These are phyloP conservation scores for Candida broadrunensis DNA, from an alignment of 805 yeast genomes.

Conservation along the genomic window DNA sequence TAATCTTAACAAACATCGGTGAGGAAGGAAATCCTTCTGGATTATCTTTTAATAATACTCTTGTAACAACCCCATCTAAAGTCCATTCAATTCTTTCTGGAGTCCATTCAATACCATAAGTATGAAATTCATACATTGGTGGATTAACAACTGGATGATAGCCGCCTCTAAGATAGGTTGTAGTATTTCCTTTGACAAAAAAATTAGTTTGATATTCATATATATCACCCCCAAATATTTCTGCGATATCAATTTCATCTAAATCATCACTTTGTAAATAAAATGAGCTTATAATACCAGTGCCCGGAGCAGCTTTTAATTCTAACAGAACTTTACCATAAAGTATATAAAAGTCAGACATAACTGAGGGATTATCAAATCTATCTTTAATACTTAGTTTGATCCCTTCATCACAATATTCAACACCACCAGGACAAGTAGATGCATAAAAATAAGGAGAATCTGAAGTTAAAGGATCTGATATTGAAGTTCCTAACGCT, in stretches of 20 bases:
- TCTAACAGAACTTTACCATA: slow-evolving; percentile 38
- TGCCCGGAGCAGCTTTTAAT: slow-evolving; percentile 27
- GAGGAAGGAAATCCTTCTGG: slow-evolving; percentile 31
- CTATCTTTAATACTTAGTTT: slow-evolving; percentile 14
- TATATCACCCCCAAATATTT: slow-evolving; percentile 34
- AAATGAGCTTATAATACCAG: slow-evolving; percentile 36
- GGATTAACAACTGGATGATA: slow-evolving; percentile 23
- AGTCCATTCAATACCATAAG: slow-evolving; percentile 38
- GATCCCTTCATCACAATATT: slow-evolving; percentile 8
- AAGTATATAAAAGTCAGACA: slow-evolving; percentile 26
- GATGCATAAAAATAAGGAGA: slow-evolving; percentile 5
- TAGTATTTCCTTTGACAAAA: slow-evolving; percentile 37
- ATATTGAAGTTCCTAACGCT: slow-evolving; percentile 18
- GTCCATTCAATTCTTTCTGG: slow-evolving; percentile 26
- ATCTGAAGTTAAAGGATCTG: slow-evolving; percentile 13
- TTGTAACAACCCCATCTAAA: slow-evolving; percentile 23
- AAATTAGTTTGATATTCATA: slow-evolving; percentile 33
- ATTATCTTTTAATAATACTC: slow-evolving; percentile 17
- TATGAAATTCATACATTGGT: slow-evolving; percentile 22
- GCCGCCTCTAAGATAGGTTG: slow-evolving; percentile 32
- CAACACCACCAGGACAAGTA: slow-evolving; percentile 7
- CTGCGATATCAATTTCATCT: slow-evolving; percentile 42
- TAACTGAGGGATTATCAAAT: slow-evolving; percentile 31
- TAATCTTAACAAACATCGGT: slow-evolving; percentile 34
- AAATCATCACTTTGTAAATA: slow-evolving; percentile 42